Base-by-base conservation (phyloP, 2,329 filamentous ascomycete genomes). In the Chaetomium sp. region DNA sequence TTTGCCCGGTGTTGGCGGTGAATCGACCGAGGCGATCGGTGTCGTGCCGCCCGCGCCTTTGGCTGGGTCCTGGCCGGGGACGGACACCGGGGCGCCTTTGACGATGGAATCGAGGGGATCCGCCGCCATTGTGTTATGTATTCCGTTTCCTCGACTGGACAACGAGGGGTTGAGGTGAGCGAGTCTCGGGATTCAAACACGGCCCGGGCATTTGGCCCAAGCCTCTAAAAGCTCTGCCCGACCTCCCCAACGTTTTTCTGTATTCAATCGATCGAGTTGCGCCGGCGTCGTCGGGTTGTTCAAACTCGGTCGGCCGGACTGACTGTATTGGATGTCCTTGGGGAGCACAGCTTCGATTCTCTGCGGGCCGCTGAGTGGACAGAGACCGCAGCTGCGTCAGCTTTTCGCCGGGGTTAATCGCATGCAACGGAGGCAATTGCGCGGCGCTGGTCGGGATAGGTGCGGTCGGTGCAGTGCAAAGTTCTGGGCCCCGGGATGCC, bases 91-190 rank as follows among this genome's bases (percentile, higher is more conserved):
- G 49, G 89, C 86, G 67, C 91, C 92, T 75, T 96, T 97, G 74
- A 97, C 89, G 66, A 96, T 81, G 66, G 91, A 90, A 74, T 96
- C 91, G 68, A 95, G 79, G 59, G 81, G 76, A 68, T 85, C 80
- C 64, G 82, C 19, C 19, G 19, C 76, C 83, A 87, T 87, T 59
- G 62, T 69, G 45, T 27, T 37, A n/a, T 14, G 47, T 9, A 38
- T 38, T 38, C 37, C 4, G 19, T 3, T 27, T 27, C 19, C 19
- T 27, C 19, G 19, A 27, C 19, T 27, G 19, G 19, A 27, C 19
- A 27, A 3, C 19, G 19, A 27, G 19, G 19, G 19, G 19, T 27
- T 27, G 19, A 27, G 19, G 19, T 27, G 19, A 27, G 19, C 19
- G 19, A 27, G 19, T 3, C 19, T 27, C 19, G 19, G 19, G 19